These are phyloP conservation scores for Suillus brevipes DNA, from an alignment of 768 basidiomycete genomes.

Conservation along the genomic window DNA sequence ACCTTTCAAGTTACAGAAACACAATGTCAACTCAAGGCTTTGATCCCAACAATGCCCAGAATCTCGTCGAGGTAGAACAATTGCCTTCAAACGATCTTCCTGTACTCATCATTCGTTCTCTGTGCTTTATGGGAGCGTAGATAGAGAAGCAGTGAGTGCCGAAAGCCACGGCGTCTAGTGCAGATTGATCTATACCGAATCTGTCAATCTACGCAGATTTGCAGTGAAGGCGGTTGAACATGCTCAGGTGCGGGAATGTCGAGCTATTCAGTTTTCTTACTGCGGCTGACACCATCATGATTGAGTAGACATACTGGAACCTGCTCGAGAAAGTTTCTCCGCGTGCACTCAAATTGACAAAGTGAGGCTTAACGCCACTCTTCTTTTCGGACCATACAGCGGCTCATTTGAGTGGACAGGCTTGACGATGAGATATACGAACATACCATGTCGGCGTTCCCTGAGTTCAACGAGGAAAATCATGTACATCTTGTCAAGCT, in stretches of 20 bases:
- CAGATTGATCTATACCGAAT: slow-evolving; percentile 13
- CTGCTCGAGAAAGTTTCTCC: slow-evolving; percentile 81
- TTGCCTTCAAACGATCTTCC: neutral
- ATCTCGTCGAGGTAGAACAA: slow-evolving; percentile 73
- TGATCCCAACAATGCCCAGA: slow-evolving; percentile 91
- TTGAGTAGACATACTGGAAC: slow-evolving; percentile 87
- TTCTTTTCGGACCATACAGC: slow-evolving; percentile 15
- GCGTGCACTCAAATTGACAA: slow-evolving; percentile 75
- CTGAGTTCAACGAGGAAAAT: slow-evolving; percentile 61
- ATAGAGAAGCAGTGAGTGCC: slow-evolving; percentile 91
- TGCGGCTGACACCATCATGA: slow-evolving; percentile 11
- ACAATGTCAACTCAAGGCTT: slow-evolving; percentile 57
- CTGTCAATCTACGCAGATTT: slow-evolving; percentile 22
- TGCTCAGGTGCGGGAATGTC: slow-evolving; percentile 67
- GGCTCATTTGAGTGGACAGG: slow-evolving; percentile 38
- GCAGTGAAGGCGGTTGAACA: slow-evolving; percentile 93
- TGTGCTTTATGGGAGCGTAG: slow-evolving; percentile 38
- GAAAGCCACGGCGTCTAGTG: neutral
- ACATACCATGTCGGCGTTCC: slow-evolving; percentile 75
- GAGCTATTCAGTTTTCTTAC: slow-evolving; percentile 6
- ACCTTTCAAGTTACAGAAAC: slow-evolving; percentile 10
- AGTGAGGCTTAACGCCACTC: slow-evolving; percentile 45
- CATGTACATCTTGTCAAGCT: slow-evolving; percentile 54
- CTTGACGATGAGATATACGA: slow-evolving; percentile 91
- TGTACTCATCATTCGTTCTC: neutral